These are phyloP conservation scores for Cenchrus americanus DNA, from an alignment of 176 grass and related monocot species.

Conservation along the genomic window DNA sequence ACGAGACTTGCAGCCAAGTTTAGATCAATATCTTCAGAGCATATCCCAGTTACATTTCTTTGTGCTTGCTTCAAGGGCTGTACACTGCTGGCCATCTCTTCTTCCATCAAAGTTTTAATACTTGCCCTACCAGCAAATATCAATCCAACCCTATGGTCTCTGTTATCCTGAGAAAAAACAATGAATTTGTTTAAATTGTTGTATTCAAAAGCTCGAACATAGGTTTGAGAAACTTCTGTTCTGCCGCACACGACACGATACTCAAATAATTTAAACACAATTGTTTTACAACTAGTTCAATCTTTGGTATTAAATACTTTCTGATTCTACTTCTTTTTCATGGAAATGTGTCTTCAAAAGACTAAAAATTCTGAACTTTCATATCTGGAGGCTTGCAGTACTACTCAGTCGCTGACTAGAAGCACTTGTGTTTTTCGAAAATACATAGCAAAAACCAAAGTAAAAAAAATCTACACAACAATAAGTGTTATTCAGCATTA, in stretches of 20 bases:
- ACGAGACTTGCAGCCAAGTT: conserved; percentile 63
- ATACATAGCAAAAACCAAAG: background rate
- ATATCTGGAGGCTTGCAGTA: background rate
- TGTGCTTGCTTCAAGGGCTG: conserved; percentile 51
- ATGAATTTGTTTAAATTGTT: conserved; percentile 1
- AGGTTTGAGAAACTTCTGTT: conserved; percentile 4
- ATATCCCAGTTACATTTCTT: conserved; percentile 40
- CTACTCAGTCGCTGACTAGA: background rate
- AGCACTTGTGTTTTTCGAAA: background rate
- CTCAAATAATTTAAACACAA: background rate
- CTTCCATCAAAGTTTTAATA: conserved; percentile 89
- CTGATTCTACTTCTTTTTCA: background rate
- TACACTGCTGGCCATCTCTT: conserved; percentile 78
- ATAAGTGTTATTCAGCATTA: background rate
- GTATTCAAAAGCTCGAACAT: background rate
- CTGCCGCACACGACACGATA: conserved; percentile 7
- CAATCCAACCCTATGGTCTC: conserved; percentile 27
- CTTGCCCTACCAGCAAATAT: conserved; percentile 56
- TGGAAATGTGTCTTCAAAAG: conserved; percentile 12
- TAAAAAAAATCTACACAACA: conserved; percentile 6
- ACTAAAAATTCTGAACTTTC: background rate
- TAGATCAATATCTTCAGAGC: conserved; percentile 59
- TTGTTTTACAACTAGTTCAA: background rate
- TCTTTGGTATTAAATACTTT: background rate
- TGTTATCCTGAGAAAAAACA: conserved; percentile 56